Base-by-base conservation (phyloP, 108 stramenopile species). In the Cyclotella distinguenda region DNA sequence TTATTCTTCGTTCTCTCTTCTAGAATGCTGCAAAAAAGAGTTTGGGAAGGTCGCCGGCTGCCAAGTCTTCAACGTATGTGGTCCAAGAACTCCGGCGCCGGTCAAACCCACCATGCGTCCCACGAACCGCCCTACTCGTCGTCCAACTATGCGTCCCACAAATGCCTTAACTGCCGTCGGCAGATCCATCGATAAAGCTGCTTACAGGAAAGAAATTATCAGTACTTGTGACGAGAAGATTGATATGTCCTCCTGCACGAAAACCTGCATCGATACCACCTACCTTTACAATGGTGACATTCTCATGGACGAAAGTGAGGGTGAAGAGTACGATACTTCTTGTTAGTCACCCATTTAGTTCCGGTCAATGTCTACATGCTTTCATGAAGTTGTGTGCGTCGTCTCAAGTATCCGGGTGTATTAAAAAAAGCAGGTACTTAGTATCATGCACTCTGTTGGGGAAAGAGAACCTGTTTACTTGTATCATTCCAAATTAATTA, bases 271-370 rank as follows among this genome's bases (percentile, higher is more conserved):
- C 4, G 58, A 59, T 15, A 43, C 27, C 6, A 59, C 58, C 4
- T 59, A 43, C 13, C 15, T 59, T 0, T 59, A 59, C 40, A 43
- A 59, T 26, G 40, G 58, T 44, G 40, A 59, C 40, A 59, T 42
- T 26, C 40, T 59, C 8, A 43, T 59, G 1, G 43, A 40, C 22
- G 54, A 55, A 55, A 55, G 34, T 36, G n/a, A 55, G 22, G 54
- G 54, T 42, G 58, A 59, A 18, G 58, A 59, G 21, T 59, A 43
- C 13, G 42, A 59, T 15, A 44, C 23, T 19, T n/a, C 40, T 8
- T 55, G 54, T 36, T 32, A 55, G 4, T n/a, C n/a, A n/a, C n/a
- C n/a, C n/a, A n/a, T n/a, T n/a, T n/a, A n/a, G n/a, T n/a, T n/a
- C n/a, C n/a, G n/a, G n/a, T n/a, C n/a, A n/a, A n/a, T n/a, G n/a